These are phyloP conservation scores for Nemania serpens DNA, from an alignment of 2,329 filamentous ascomycete species.

Conservation along the genomic window DNA sequence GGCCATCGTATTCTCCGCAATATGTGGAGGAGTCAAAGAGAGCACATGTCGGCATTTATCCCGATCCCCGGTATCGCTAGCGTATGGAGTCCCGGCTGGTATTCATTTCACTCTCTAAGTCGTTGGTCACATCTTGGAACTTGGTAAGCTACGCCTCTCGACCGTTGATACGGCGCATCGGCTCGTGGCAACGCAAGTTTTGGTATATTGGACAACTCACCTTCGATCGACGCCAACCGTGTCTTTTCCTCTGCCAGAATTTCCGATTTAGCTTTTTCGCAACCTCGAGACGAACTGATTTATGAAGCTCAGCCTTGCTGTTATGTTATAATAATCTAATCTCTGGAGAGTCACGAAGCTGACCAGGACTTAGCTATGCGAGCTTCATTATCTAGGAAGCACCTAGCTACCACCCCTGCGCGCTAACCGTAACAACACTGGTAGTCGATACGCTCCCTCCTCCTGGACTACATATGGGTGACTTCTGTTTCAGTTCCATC, in stretches of 20 bases:
- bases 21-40: too few species aligned
- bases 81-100: not conserved
- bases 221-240: constrained; percentile 1
- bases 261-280: not conserved
- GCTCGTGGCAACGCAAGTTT: not conserved
- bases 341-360: constrained; percentile 1
- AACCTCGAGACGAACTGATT: not conserved
- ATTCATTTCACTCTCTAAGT: not conserved
- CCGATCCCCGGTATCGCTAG: not conserved
- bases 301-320: not conserved
- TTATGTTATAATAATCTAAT: not conserved
- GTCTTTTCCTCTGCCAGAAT: constrained; percentile 8
- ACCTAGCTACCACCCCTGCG: not conserved
- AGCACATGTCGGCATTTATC: too few species aligned
- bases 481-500: not conserved
- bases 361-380: not conserved
- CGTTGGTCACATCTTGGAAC: constrained; percentile 1
- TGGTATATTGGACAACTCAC: not conserved
- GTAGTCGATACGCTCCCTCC: constrained; percentile 10
- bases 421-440: not conserved
- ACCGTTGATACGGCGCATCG: not conserved
- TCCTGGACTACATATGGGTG: constrained; percentile 11
- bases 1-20: too few species aligned
- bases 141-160: not conserved
- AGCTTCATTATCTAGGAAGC: constrained; percentile 1